Evolutionary conservation across 1,284 basidiomycete species (phyloP), one percentile per base, ranked within the genome.

Genomic region (Ustilago tritici): DNA sequence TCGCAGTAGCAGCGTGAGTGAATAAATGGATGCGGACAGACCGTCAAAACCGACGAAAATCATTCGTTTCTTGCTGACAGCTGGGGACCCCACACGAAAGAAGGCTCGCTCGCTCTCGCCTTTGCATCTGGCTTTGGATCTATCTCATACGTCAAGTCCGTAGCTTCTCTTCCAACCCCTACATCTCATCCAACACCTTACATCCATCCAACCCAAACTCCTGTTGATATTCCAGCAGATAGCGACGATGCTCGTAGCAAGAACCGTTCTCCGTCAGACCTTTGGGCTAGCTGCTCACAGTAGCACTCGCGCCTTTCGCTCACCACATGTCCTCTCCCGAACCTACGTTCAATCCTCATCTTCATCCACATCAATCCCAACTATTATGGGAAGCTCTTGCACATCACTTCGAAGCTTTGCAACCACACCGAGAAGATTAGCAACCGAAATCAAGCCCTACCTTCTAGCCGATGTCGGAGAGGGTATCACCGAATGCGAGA

Each of bases 391-490:
- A 32, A 41, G 53, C 57, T 46, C 65, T 4, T 65, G 58, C 1
- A 72, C 74, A 11, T 53, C 58, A 5, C 57, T 73, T 7, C 62
- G 76, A 19, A 55, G 49, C 41, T 78, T 78, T 34, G 76, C 76
- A 2, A 74, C 76, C 4, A 78, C 76, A 4, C 76, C 76, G 4
- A 56, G 67, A 2, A 34, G 64, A 2, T 47, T 34, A 3, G 66
- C 64, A 5, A 69, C 65, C 8, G 65, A 78, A 54, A 57, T 75
- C 61, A 79, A 72, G 38, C 67, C 74, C 3, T 97, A 96, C 89
- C 93, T 92, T 76, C 90, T 97, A n/a, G 94, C 94, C 14, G 95
- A 98, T 86, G 95, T 97, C 79, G 95, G 95, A 10, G 95, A 98
- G 87, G 95, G 89, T 6, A 89, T 89, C 70, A 86, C 84, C n/a